Evolutionary conservation across 352 stramenopile genomes (phyloP), one percentile per base, ranked within the genome.

Genomic region (Globisporangium solare): DNA sequence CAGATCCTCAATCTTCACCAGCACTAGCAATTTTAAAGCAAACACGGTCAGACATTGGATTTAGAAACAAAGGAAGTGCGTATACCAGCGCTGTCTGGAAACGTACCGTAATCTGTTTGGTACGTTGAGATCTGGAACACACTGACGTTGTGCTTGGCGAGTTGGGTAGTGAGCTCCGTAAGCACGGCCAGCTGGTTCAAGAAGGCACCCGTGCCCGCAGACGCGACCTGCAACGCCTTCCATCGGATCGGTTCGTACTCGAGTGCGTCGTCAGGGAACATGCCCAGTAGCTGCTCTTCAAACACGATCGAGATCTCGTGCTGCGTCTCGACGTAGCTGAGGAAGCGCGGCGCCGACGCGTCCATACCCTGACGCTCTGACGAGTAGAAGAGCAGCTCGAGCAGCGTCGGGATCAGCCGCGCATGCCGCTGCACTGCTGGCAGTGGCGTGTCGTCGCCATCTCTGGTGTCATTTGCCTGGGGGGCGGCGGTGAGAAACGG

Each of bases 71-170:
- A n/a, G 58, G 18, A 54, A 41, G 24, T 5, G 24, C 24, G 5
- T 5, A 27, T n/a, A 13, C 13, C n/a, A 43, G 39, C 7, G 12
- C 7, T 24, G 32, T 24, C 14, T 18, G 20, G 24, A 65, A 43
- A n/a, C 72, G 52, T 45, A 84, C 76, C 75, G 41, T 85, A 88
- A 58, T 88, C 77, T 10, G 75, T 83, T 49, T 88, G 77, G 62
- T 86, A 88, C 15, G 77, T 85, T 5, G 77, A 88, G 67, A 88
- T 79, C 71, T 86, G 76, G 55, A 86, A 86, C 17, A 88, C 77
- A 47, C 73, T 85, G 56, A 88, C 68, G 7, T 62, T 47, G 51
- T 84, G 62, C 22, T 51, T 55, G 18, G 77, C 77, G 37, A 88
- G 63, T 51, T 76, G 70, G 27, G 67, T 76, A 24, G 77, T 88